These are phyloP conservation scores for Scytalidium sp. DNA, from an alignment of 2,329 filamentous ascomycete species.

Conservation along the genomic window DNA sequence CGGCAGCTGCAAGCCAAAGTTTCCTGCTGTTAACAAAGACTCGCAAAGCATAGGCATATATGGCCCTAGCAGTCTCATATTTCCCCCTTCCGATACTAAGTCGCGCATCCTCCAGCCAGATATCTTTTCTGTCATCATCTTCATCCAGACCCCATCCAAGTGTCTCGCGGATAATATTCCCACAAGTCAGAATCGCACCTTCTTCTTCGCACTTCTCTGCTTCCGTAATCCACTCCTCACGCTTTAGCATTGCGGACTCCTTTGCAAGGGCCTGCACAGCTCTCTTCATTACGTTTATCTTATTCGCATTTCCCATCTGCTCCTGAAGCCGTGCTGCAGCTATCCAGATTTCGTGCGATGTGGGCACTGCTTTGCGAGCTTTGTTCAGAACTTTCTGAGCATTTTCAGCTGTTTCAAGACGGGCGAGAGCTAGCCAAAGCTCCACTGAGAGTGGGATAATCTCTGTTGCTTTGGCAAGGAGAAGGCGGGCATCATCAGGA, in stretches of 20 bases:
- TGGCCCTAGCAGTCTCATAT: constrained; percentile 89
- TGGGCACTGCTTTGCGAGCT: constrained; percentile 89
- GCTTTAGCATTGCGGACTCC: constrained; percentile 93
- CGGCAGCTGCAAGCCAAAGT: constrained; percentile 86
- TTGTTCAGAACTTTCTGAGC: constrained; percentile 94
- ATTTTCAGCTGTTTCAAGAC: constrained; percentile 84
- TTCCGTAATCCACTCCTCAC: constrained; percentile 94
- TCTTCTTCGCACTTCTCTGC: constrained; percentile 95
- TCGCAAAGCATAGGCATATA: constrained; percentile 86
- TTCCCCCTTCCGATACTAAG: constrained; percentile 75
- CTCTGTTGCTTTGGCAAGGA: constrained; percentile 92
- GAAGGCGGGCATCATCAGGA: constrained; percentile 77
- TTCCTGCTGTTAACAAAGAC: constrained; percentile 86
- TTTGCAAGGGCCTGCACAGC: constrained; percentile 84
- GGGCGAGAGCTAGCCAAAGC: constrained; percentile 89
- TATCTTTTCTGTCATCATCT: constrained; percentile 92
- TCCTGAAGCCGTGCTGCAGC: constrained; percentile 89
- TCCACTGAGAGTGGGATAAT: constrained; percentile 93
- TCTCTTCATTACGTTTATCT: constrained; percentile 91
- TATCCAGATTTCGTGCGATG: constrained; percentile 95
- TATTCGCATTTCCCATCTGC: constrained; percentile 73
- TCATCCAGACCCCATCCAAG: constrained; percentile 92
- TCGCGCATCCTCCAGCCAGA: constrained; percentile 93
- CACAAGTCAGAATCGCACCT: constrained; percentile 81
- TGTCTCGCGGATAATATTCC: constrained; percentile 87